phyloP scores from a whole-genome alignment of 208 protist species.

The Crithidia brevicula region DNA sequence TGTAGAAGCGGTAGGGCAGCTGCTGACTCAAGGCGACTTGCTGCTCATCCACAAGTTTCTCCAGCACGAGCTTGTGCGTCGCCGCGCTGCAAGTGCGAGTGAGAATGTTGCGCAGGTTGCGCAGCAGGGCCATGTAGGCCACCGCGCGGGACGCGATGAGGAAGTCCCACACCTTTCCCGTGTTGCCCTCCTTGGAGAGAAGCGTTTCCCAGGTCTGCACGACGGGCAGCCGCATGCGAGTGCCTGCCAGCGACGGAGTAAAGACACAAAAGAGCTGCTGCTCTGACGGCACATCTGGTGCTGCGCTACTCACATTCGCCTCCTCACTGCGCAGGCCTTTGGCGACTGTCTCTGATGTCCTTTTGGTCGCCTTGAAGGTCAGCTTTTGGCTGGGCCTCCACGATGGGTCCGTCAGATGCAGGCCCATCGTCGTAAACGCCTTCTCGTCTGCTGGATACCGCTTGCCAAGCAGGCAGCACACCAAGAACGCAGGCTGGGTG shows the following conservation, averaged over 20 bases:
- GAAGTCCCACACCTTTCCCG: slow-evolving; percentile 87
- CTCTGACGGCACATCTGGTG: neutral
- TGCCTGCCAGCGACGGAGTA: slow-evolving; percentile 67
- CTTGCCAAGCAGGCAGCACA: slow-evolving; percentile 94
- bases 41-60: slow-evolving; percentile 52
- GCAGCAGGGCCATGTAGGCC: slow-evolving; percentile 96
- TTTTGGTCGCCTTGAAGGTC: neutral
- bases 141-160: slow-evolving; percentile 84
- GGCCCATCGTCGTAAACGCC: slow-evolving; percentile 64
- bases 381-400: slow-evolving; percentile 5
- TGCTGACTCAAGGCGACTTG: slow-evolving; percentile 82
- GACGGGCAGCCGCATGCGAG: slow-evolving; percentile 92
- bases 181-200: slow-evolving; percentile 89
- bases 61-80: slow-evolving; percentile 66
- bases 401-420: slow-evolving; percentile 31
- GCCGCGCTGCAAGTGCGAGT: slow-evolving; percentile 50
- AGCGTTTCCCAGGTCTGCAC: slow-evolving; percentile 94
- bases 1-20: slow-evolving; percentile 94
- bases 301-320: neutral
- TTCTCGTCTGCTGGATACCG: slow-evolving; percentile 85
- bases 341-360: neutral
- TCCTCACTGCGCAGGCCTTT: neutral
- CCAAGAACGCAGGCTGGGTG: slow-evolving; percentile 64
- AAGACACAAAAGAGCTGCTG: slow-evolving; percentile 49
- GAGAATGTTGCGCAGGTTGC: slow-evolving; percentile 96